Conservation (phyloP, 2,329 filamentous ascomycete species). For the Pyricularia sp. region DNA sequence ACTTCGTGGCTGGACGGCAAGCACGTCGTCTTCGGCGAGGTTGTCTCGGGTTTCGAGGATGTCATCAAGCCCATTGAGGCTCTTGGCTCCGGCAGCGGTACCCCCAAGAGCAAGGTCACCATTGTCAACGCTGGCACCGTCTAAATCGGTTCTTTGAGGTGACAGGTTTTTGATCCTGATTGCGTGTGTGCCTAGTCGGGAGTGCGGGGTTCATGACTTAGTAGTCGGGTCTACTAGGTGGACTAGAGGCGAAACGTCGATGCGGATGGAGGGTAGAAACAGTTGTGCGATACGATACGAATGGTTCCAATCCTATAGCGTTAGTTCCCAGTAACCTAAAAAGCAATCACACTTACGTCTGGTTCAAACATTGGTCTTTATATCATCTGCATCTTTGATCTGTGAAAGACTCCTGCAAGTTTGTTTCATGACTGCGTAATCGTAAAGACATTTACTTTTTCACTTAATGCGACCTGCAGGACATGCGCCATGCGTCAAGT, state of each 20-base stretch:
- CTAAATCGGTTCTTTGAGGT: slow-evolving; percentile 5
- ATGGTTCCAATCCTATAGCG: neutral
- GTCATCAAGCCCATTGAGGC: slow-evolving; percentile 55
- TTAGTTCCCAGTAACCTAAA: neutral
- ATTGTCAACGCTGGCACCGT: slow-evolving; percentile 11
- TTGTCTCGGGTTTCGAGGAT: slow-evolving; percentile 33
- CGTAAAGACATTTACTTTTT: neutral
- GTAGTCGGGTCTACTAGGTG: neutral
- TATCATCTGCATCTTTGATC: neutral
- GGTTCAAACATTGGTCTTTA: neutral
- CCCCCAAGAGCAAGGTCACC: slow-evolving; percentile 40
- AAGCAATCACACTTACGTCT: neutral
- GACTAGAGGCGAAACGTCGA: neutral
- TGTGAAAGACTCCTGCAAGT: neutral
- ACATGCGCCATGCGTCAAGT: neutral
- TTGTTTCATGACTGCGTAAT: too few species aligned
- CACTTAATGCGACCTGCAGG: neutral
- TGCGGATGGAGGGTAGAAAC: neutral
- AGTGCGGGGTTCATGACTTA: neutral
- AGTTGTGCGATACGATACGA: neutral
- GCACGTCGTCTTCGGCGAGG: slow-evolving; percentile 80
- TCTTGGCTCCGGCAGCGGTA: slow-evolving; percentile 44
- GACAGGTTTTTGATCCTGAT: neutral
- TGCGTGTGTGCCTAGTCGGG: neutral
- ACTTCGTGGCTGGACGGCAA: slow-evolving; percentile 79